Conservation (phyloP, 352 stramenopile genomes). For the Elongisporangium senticosum region DNA sequence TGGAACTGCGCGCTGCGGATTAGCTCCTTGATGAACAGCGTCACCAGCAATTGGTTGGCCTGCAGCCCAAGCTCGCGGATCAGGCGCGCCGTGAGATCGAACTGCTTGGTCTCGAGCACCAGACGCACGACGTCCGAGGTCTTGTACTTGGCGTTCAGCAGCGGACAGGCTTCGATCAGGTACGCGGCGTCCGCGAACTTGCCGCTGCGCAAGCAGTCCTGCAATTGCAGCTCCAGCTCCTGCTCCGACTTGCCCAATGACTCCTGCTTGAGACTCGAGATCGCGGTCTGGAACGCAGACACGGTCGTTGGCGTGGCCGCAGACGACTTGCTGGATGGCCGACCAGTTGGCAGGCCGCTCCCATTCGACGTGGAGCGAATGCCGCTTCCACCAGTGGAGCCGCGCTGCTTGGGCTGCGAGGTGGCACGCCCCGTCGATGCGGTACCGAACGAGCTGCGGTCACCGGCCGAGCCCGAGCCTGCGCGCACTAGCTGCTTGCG, state of each 20-base stretch:
- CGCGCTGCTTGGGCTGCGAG: constrained; percentile 48
- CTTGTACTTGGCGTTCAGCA: constrained; percentile 66
- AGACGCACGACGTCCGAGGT: constrained; percentile 73
- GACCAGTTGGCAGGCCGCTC: background rate
- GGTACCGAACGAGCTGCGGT: background rate
- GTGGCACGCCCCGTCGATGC: constrained; percentile 19
- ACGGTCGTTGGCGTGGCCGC: constrained; percentile 10
- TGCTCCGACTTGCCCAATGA: constrained; percentile 29
- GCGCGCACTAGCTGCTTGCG: background rate
- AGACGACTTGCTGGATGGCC: background rate
- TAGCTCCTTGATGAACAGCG: constrained; percentile 76
- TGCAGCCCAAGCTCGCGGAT: constrained; percentile 74
- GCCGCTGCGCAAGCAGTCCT: constrained; percentile 38
- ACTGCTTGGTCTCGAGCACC: constrained; percentile 54
- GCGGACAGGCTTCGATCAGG: constrained; percentile 45
- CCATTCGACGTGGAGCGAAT: background rate
- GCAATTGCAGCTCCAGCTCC: constrained; percentile 47
- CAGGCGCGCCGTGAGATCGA: constrained; percentile 60
- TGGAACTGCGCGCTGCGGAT: constrained; percentile 63
- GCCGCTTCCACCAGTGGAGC: background rate
- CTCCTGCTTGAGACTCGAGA: constrained; percentile 22
- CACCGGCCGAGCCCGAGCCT: background rate
- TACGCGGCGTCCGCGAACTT: constrained; percentile 63
- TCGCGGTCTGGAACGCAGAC: constrained; percentile 3
- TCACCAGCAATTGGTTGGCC: constrained; percentile 69